Evolutionary conservation across 805 yeast genomes (phyloP), one percentile per base, ranked within the genome.

Genomic region (Saturnispora zaruensis): DNA sequence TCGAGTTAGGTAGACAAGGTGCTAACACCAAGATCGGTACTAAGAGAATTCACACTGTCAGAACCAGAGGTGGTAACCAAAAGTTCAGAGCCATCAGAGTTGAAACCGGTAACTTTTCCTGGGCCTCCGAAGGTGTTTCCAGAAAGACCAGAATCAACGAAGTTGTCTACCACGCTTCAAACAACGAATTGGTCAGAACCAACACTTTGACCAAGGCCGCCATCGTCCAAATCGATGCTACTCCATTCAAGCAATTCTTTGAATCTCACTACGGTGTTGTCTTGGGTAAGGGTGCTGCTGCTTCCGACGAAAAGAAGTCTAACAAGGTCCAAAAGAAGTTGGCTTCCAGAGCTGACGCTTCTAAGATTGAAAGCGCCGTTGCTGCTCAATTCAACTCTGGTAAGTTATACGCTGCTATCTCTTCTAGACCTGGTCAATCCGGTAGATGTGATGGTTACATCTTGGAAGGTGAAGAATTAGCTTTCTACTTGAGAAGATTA

Each of bases 391-490:
- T 93, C 86, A 84, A 84, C 75, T 89, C 98, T 66, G 99, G 99
- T 82, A 90, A 91, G 79, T 85, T 93, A 70, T 93, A 93, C 82
- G 99, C 99, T 75, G 81, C 80, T 75, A 88, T 93, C 73, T 89
- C 99, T 63, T 93, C 99, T 54, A 89, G 99, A 84, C 99, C 99
- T 75, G 99, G 99, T 77, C 99, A 93, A 84, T 86, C 96, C 64
- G 99, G 99, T 78, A 95, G 99, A 82, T 84, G 89, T 79, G 99
- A 93, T 76, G 99, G 99, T 79, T 93, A 93, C 95, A 85, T 93
- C 79, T 87, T 93, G 75, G 99, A 93, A 83, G 99, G 99, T 79
- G 99, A 93, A 76, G 99, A 93, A 81, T 88, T 93, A 77, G 98
- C 98, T 75, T 93, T 93, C 95, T 93, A 93, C 96, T 84, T 93